Percentiles rank a stretch among this genome's conserved stretches.
Conservation (phyloP, 192 early-diverging fungal genomes). For the Backusella morwellensis region DNA sequence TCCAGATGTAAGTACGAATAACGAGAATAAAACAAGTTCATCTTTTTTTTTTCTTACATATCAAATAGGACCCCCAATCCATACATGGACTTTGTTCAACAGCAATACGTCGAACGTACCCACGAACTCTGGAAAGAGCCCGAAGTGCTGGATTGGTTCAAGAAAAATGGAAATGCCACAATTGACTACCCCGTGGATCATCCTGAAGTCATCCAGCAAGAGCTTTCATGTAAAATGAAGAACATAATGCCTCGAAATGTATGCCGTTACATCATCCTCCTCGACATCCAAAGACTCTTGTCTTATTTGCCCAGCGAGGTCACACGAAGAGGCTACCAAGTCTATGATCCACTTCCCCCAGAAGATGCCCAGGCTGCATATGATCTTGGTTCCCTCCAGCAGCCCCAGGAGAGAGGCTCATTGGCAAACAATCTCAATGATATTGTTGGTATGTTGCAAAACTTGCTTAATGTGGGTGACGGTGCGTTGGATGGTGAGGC, state of each 20-base stretch:
- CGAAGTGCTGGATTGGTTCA: conserved; percentile 57
- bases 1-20: neutral
- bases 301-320: conserved; percentile 51
- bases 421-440: conserved; percentile 24
- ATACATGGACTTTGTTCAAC: conserved; percentile 61
- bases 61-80: conserved; percentile 23
- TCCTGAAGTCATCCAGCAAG: neutral
- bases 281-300: conserved; percentile 48
- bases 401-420: conserved; percentile 24
- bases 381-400: conserved; percentile 22
- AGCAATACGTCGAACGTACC: conserved; percentile 73
- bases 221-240: conserved; percentile 21
- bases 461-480: conserved; percentile 13
- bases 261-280: conserved; percentile 37
- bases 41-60: neutral
- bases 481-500: neutral
- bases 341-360: conserved; percentile 71
- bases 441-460: conserved; percentile 22
- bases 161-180: conserved; percentile 10
- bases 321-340: conserved; percentile 44
- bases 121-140: conserved; percentile 84
- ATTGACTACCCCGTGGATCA: conserved; percentile 4
- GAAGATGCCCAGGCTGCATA: conserved; percentile 38
- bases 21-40: neutral
- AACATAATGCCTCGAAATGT: conserved; percentile 23